Percentiles rank a stretch among this genome's conserved stretches.
These are phyloP conservation scores for Cyberlindnera euphorbiiphila DNA, from an alignment of 805 yeast genomes.

Conservation along the genomic window DNA sequence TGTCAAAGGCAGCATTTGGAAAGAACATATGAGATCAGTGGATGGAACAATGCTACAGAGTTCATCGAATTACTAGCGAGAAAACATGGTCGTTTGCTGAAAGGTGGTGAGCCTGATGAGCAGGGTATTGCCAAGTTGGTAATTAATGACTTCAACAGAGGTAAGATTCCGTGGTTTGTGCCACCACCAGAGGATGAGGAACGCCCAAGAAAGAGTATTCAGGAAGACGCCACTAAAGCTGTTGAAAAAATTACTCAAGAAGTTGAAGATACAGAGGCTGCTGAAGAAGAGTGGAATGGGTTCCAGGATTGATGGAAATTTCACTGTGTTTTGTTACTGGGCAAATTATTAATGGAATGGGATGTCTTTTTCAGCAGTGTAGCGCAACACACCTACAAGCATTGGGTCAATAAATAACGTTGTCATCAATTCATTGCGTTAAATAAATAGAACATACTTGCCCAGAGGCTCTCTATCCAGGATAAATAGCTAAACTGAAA, in stretches of 20 bases:
- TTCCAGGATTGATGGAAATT: slow-evolving; percentile 15
- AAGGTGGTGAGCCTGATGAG: slow-evolving; percentile 98
- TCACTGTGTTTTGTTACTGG: no score
- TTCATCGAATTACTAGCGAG: slow-evolving; percentile 89
- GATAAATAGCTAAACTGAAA: no score
- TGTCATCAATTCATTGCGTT: slow-evolving; percentile 12
- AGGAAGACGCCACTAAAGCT: slow-evolving; percentile 13
- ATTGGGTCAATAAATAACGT: slow-evolving; percentile 5
- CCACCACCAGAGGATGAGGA: slow-evolving; percentile 81
- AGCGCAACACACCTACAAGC: no score
- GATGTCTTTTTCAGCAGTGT: not conserved
- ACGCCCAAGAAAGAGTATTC: slow-evolving; percentile 30
- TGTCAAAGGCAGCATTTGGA: slow-evolving; percentile 89
- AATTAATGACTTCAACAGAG: slow-evolving; percentile 92
- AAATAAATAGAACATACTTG: slow-evolving; percentile 11
- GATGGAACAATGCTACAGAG: slow-evolving; percentile 78
- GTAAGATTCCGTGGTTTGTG: slow-evolving; percentile 97
- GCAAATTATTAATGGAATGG: slow-evolving; percentile 1
- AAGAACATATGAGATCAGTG: slow-evolving; percentile 90
- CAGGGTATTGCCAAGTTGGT: slow-evolving; percentile 86
- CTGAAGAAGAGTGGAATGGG: slow-evolving; percentile 28
- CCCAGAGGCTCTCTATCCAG: no score
- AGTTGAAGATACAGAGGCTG: slow-evolving; percentile 28
- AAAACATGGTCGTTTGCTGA: slow-evolving; percentile 86
- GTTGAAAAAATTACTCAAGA: slow-evolving; percentile 20